These are phyloP conservation scores for Mortierella claussenii DNA, from an alignment of 192 early-diverging fungal species.

Conservation along the genomic window DNA sequence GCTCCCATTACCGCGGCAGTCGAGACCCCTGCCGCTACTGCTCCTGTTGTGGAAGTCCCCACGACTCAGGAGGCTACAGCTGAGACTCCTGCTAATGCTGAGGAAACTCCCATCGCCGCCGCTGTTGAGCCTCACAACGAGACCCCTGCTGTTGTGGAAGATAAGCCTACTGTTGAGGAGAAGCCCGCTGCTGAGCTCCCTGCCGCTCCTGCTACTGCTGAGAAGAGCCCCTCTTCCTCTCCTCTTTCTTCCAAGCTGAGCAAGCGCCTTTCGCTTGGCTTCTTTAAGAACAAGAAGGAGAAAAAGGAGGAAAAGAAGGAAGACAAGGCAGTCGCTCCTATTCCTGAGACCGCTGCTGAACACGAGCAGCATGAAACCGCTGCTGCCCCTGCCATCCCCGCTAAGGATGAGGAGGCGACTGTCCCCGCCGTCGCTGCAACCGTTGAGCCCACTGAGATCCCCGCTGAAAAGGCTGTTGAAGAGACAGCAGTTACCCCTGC, in stretches of 20 bases:
- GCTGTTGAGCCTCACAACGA: constrained; percentile 2
- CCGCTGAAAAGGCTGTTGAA: constrained; percentile 6
- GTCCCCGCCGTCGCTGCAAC: constrained; percentile 12
- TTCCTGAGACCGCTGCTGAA: constrained; percentile 10
- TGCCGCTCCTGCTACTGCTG: constrained; percentile 6
- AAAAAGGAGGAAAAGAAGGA: constrained; percentile 27
- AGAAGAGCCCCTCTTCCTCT: constrained; percentile 29
- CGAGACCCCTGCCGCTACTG: constrained; percentile 10
- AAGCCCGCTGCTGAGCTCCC: constrained; percentile 40
- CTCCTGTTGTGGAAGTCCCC: neutral
- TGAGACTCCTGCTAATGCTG: constrained; percentile 5
- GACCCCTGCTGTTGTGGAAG: neutral
- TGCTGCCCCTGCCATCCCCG: neutral
- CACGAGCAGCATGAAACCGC: neutral
- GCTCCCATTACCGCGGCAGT: neutral
- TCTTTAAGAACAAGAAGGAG: constrained; percentile 47
- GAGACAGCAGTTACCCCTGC: constrained; percentile 3
- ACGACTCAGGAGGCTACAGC: neutral
- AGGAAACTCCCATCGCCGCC: neutral
- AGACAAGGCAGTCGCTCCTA: constrained; percentile 24
- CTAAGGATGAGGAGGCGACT: constrained; percentile 21
- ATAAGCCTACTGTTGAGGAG: constrained; percentile 19
- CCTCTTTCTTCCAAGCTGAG: constrained; percentile 30
- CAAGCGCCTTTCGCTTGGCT: constrained; percentile 45
- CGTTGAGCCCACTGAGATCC: neutral